These are phyloP conservation scores for Lecanoromycetidae sp. DNA, from an alignment of 2,329 filamentous ascomycete genomes.

Conservation along the genomic window DNA sequence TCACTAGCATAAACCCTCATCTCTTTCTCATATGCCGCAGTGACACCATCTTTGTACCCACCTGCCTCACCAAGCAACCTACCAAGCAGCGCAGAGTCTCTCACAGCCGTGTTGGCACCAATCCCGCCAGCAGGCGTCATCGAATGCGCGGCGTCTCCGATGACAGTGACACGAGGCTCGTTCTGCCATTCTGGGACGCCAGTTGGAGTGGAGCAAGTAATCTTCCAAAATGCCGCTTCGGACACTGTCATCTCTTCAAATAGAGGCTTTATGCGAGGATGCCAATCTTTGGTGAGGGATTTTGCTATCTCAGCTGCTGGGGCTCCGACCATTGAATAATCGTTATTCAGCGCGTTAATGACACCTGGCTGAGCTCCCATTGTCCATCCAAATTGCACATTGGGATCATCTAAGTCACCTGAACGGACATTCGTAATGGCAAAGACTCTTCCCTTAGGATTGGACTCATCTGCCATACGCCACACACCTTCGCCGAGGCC, in stretches of 20 bases:
- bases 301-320: constrained; percentile 47
- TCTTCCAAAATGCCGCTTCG: constrained; percentile 55
- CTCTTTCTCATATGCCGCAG: constrained; percentile 28
- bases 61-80: constrained; percentile 40
- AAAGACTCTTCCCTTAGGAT: constrained; percentile 37
- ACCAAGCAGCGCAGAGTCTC: constrained; percentile 44
- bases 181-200: constrained; percentile 51
- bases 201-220: constrained; percentile 45
- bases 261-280: constrained; percentile 42
- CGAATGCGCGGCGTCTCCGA: constrained; percentile 46
- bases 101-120: constrained; percentile 47
- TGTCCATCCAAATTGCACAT: constrained; percentile 51
- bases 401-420: constrained; percentile 46
- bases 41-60: constrained; percentile 33
- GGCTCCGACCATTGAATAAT: constrained; percentile 46
- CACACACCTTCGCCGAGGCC: constrained; percentile 53
- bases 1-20: constrained; percentile 43
- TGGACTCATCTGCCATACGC: constrained; percentile 38
- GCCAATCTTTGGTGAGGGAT: constrained; percentile 42
- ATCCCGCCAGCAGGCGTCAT: constrained; percentile 48
- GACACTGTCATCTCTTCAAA: constrained; percentile 35
- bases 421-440: constrained; percentile 54
- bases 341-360: constrained; percentile 46
- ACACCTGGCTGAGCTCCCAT: constrained; percentile 47
- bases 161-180: constrained; percentile 45